These are phyloP conservation scores for Lactifluus rugatus DNA, from an alignment of 768 basidiomycete species.

Conservation along the genomic window DNA sequence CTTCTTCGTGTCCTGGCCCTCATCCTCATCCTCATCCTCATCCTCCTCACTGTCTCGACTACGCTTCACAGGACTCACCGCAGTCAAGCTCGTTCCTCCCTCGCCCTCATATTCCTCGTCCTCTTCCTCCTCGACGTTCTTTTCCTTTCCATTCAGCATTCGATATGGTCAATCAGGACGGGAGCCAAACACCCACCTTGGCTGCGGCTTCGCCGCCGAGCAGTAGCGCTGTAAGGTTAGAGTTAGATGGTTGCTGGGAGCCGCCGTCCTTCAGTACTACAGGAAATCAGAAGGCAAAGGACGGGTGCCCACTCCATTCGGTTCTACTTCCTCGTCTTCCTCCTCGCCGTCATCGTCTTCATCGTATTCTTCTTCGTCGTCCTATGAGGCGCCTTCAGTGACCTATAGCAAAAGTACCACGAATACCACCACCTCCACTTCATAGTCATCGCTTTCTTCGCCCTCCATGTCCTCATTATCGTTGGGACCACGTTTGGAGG, in stretches of 20 bases:
- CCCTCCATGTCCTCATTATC: neutral
- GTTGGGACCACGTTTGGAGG: neutral
- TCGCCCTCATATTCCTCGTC: constrained; percentile 4
- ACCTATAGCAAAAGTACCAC: neutral
- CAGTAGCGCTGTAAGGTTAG: constrained; percentile 9
- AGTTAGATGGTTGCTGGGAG: neutral
- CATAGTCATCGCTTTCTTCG: constrained; percentile 15
- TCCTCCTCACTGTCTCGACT: neutral
- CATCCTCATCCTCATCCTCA: neutral
- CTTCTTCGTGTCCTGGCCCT: constrained; percentile 9
- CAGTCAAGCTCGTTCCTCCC: neutral
- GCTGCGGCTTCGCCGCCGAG: neutral
- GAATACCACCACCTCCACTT: constrained; percentile 1
- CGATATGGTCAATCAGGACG: neutral
- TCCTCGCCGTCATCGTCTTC: neutral
- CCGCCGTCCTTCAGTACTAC: neutral
- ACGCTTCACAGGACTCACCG: constrained; percentile 6
- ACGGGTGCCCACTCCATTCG: constrained; percentile 5
- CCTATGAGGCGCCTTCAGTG: neutral
- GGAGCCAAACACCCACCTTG: neutral
- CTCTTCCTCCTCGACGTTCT: neutral
- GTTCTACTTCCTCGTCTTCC: constrained; percentile 1
- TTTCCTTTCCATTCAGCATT: neutral
- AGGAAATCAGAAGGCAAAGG: neutral
- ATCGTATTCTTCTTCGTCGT: neutral